Percentiles rank a stretch among this genome's conserved stretches.
phyloP scores from a whole-genome alignment of 2,329 filamentous ascomycete genomes.

The Zymoseptoria pseudotritici region DNA sequence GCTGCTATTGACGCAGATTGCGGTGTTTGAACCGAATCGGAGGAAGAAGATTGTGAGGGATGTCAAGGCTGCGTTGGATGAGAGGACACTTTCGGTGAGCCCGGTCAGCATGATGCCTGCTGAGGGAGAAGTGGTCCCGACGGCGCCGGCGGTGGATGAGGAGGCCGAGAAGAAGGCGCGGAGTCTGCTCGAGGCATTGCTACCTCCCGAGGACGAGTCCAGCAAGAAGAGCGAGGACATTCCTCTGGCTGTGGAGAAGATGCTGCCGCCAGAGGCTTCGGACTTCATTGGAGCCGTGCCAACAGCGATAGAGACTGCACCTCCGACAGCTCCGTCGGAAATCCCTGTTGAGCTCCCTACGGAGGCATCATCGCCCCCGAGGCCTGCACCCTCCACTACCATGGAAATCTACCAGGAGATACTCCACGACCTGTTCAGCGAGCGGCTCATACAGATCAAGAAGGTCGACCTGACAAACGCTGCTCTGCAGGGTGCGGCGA shows the following conservation, averaged over 20 bases:
- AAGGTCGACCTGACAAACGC: slow-evolving; percentile 41
- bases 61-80: slow-evolving; percentile 61
- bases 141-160: slow-evolving; percentile 13
- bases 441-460: slow-evolving; percentile 38
- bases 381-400: not conserved
- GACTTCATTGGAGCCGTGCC: slow-evolving; percentile 11
- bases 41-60: slow-evolving; percentile 72
- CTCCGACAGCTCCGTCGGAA: not conserved
- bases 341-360: not conserved
- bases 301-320: not conserved
- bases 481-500: slow-evolving; percentile 38
- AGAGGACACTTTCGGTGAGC: slow-evolving; percentile 47
- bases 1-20: slow-evolving; percentile 62
- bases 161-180: slow-evolving; percentile 3
- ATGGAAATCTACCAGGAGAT: slow-evolving; percentile 15
- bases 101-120: slow-evolving; percentile 11
- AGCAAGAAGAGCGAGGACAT: slow-evolving; percentile 4
- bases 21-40: slow-evolving; percentile 85
- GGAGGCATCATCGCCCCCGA: not conserved
- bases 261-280: slow-evolving; percentile 19
- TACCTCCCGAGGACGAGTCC: not conserved
- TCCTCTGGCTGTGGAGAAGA: slow-evolving; percentile 7
- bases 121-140: slow-evolving; percentile 19
- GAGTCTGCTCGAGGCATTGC: not conserved
- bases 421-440: slow-evolving; percentile 34